phyloP scores from a whole-genome alignment of 305 asterid genomes.

The Fraxinus angustifolia region DNA sequence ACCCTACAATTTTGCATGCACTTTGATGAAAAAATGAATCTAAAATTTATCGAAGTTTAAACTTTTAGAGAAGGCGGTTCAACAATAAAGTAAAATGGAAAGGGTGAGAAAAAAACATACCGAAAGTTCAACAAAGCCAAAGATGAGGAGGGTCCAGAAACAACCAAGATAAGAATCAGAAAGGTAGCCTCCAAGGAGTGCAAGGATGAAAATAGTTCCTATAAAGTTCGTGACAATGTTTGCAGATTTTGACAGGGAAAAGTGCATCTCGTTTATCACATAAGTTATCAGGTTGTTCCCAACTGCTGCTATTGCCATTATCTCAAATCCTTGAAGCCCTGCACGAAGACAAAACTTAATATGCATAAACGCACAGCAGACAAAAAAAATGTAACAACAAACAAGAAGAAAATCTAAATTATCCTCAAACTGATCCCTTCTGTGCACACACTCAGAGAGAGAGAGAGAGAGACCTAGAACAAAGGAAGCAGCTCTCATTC shows the following conservation, averaged over 20 bases:
- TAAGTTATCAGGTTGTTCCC: conserved; percentile 50
- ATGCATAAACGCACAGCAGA: neutral
- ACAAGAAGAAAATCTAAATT: neutral
- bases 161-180: conserved; percentile 52
- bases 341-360: neutral
- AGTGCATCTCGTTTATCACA: conserved; percentile 48
- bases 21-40: neutral
- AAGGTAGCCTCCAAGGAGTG: conserved; percentile 46
- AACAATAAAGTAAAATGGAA: too few relatives aligned
- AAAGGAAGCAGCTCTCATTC: conserved; percentile 44
- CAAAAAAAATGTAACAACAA: neutral
- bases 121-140: conserved; percentile 49
- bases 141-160: conserved; percentile 47
- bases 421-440: neutral
- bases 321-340: conserved; percentile 50
- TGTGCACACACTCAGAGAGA: neutral
- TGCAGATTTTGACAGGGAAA: conserved; percentile 42
- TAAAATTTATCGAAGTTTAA: too few relatives aligned
- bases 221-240: conserved; percentile 48
- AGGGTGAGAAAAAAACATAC: conserved; percentile 12
- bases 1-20: conserved; percentile 24
- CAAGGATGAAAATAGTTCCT: conserved; percentile 42
- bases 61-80: neutral
- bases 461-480: conserved; percentile 32
- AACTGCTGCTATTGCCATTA: conserved; percentile 50